Base-by-base conservation (phyloP, 73 alveolate species). In the Tetrahymena elliotti region DNA sequence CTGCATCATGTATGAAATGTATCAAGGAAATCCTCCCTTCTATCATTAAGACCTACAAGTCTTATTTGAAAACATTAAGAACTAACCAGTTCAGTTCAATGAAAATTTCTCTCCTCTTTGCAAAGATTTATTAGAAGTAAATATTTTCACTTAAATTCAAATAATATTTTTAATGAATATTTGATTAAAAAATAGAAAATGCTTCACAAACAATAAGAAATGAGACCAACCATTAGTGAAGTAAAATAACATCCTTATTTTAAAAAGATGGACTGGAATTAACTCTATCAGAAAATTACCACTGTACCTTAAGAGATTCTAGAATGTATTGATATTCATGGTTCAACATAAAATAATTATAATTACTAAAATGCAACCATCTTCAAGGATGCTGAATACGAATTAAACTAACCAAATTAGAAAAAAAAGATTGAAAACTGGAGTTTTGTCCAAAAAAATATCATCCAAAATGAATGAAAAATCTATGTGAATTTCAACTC, bases 1-100 rank as follows among this genome's bases (percentile, higher is more conserved):
- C 35, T 95, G 97, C 18, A 93, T 97, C 52, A 82, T 97, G 36
- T 97, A 95, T 94, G 98, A 97, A 96, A 93, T 97, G 97, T 52
- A 96, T 52, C 53, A 95, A 37, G 99, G 99, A 11, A 94, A 96
- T 84, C 98, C 99, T 33, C 99, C 99, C 22, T 96, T 95, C 94
- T 97, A 83, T 92, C 38, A 68, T 31, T 68, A 68, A 68, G 88
- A 68, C 6, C 34, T 68, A 68, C 1, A 22, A 7, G 36, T 11
- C 3, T 31, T 68, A 31, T 68, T 68, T 68, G 88, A 68, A 68
- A 68, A 68, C 22, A 68, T 68, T 68, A 68, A 68, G n/a, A 68
- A 10, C 36, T 6, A 68, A 31, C 88, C 88, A 4, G 36, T 68
- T n/a, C 33, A 68, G 33, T 68, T 68, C 6, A 68, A 68, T 31